Evolutionary conservation across 1,284 basidiomycete species (phyloP), one percentile per base, ranked within the genome.

Genomic region (Ganoderma multipileum): DNA sequence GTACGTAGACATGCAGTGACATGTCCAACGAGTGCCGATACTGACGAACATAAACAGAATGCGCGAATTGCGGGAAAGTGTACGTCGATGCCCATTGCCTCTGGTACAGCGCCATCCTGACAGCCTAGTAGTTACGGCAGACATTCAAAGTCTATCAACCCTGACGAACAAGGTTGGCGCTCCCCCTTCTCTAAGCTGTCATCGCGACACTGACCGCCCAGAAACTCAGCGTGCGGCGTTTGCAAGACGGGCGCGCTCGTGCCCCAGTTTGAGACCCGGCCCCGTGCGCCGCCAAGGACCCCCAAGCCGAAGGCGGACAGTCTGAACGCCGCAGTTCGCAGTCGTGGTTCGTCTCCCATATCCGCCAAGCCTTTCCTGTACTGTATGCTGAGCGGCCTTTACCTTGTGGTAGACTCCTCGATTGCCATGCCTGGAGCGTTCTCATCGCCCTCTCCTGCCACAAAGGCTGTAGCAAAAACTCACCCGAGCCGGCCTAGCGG

Each of bases 91-190:
- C 36, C 23, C 12, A 3, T 44, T 18, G 4, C 47, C 36, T 52
- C 28, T 36, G 57, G 12, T 18, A 12, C 44, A 14, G 52, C 20
- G 47, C 39, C 28, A 39, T 42, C 67, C 57, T 73, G 23, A 72
- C 9, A 60, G 68, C 20, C 5, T 57, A 16, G 9, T 68, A 94
- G 93, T 60, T 94, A 93, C 76, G 92, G 92, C 16, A 86, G 93
- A 41, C 90, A 91, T 75, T 91, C 87, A 71, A 93, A 92, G 70
- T 94, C 92, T 16, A 94, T 95, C 73, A 83, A 87, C 23, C 84
- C 90, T 9, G 83, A 87, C n/a, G 86, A 87, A 79, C 89, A 88
- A 71, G 83, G 91, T 89, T 75, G 70, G 88, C 83, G 9, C 14
- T 59, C 28, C 41, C 50, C 61, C 38, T 33, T 7, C n/a, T 9